phyloP scores from a whole-genome alignment of 2,329 filamentous ascomycete genomes.

The Thermothelomyces thermophilus region DNA sequence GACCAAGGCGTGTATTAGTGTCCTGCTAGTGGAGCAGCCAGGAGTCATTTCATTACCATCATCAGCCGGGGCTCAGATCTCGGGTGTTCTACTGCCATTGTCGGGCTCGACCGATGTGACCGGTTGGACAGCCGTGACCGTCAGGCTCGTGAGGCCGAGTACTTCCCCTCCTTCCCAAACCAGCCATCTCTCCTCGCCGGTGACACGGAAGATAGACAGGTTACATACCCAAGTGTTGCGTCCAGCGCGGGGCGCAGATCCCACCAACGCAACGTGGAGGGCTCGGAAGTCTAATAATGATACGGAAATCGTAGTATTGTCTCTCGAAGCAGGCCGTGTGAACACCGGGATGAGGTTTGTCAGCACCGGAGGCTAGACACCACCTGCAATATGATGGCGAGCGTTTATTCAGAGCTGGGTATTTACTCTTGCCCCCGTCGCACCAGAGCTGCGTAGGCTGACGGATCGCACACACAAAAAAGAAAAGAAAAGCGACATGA shows the following conservation, averaged over 20 bases:
- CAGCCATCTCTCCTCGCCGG: conserved; percentile 6
- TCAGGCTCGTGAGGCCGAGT: neutral
- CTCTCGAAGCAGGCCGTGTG: neutral
- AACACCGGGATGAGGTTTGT: neutral
- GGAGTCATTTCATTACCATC: neutral
- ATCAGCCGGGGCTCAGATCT: neutral
- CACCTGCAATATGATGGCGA: neutral
- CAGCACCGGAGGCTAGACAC: neutral
- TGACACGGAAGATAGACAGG: conserved; percentile 5
- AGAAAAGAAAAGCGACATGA: too few species aligned
- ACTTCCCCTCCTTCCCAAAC: conserved; percentile 6
- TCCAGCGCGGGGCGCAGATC: conserved; percentile 11
- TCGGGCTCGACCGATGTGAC: neutral
- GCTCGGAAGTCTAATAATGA: conserved; percentile 12
- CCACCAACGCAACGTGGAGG: conserved; percentile 12
- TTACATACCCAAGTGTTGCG: conserved; percentile 13
- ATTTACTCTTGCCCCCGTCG: neutral
- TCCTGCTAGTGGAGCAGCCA: too few species aligned
- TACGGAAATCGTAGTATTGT: conserved; percentile 10
- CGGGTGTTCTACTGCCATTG: neutral
- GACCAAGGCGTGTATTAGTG: neutral
- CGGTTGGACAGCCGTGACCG: neutral
- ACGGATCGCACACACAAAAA: too few species aligned
- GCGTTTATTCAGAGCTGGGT: neutral
- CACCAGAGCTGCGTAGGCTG: too few species aligned